Percentiles rank a stretch among this genome's conserved stretches.
Evolutionary conservation across 2,329 filamentous ascomycete genomes (phyloP).

Genomic region (Orbilia javanica): DNA sequence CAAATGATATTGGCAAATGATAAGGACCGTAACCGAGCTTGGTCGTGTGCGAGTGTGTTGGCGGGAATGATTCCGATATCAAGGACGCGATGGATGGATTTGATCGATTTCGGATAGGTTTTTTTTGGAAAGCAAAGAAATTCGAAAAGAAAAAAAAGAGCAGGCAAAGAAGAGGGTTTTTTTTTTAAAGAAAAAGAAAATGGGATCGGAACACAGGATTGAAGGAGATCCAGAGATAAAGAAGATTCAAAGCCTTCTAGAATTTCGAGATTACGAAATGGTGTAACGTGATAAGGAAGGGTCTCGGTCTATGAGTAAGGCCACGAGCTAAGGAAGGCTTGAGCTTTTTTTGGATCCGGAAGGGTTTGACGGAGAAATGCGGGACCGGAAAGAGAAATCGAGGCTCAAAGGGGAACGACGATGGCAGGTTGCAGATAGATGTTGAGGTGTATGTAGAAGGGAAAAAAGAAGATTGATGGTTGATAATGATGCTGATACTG

Average conservation of each 20-base stretch:
- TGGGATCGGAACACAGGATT: background rate
- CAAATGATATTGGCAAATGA: conserved; percentile 12
- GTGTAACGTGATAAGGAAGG: conserved; percentile 38
- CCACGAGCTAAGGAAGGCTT: conserved; percentile 49
- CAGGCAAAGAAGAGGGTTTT: too few species aligned
- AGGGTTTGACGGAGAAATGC: conserved; percentile 23
- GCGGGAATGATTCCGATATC: conserved; percentile 2
- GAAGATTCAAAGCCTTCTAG: conserved; percentile 34
- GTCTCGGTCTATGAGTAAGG: conserved; percentile 2
- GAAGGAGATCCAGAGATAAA: conserved; percentile 21
- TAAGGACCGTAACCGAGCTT: conserved; percentile 8
- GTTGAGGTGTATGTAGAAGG: too few species aligned
- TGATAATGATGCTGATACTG: background rate
- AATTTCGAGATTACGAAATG: conserved; percentile 46
- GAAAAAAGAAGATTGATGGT: background rate
- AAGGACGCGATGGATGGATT: conserved; percentile 10
- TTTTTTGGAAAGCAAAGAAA: background rate
- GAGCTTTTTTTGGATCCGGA: conserved; percentile 6
- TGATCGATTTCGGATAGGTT: background rate
- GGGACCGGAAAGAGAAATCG: conserved; percentile 39
- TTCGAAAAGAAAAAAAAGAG: too few species aligned
- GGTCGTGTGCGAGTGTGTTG: conserved; percentile 25
- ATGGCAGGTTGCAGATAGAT: conserved; percentile 44
- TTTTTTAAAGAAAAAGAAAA: background rate
- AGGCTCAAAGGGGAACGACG: conserved; percentile 35